Conservation (phyloP, 805 yeast genomes). For the Lipomyces oligophaga region DNA sequence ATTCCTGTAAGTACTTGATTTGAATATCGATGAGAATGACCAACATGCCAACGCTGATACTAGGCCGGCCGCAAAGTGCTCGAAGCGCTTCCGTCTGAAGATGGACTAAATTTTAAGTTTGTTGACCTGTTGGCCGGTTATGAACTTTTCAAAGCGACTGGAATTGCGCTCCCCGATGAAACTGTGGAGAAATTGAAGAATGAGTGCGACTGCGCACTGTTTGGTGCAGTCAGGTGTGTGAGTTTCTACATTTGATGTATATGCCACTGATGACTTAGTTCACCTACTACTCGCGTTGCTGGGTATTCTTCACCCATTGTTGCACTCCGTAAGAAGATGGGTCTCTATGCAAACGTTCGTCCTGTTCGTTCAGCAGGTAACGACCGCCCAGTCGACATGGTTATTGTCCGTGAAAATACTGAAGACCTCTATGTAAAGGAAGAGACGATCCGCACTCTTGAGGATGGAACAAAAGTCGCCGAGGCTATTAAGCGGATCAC, state of each 20-base stretch:
- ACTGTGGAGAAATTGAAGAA: constrained; percentile 73
- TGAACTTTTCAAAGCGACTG: constrained; percentile 90
- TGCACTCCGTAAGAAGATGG: constrained; percentile 93
- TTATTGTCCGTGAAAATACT: constrained; percentile 97
- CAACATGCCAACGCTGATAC: too few species aligned
- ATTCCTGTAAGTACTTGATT: constrained; percentile 57
- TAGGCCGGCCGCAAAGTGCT: constrained; percentile 76
- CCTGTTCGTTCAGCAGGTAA: constrained; percentile 93
- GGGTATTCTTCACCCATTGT: constrained; percentile 99
- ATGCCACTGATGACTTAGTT: too few species aligned
- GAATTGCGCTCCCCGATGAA: constrained; percentile 90
- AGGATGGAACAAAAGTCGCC: constrained; percentile 85
- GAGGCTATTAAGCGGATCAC: constrained; percentile 97
- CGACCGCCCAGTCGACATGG: constrained; percentile 92
- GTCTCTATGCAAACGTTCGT: constrained; percentile 93
- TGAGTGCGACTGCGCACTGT: constrained; percentile 94
- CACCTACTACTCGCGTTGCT: constrained; percentile 88
- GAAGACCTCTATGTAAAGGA: constrained; percentile 96
- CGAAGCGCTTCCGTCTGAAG: constrained; percentile 73
- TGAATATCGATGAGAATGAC: not conserved
- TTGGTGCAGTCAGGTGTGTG: constrained; percentile 98
- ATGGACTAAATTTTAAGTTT: constrained; percentile 77
- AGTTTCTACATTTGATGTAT: too few species aligned
- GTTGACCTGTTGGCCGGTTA: constrained; percentile 90
- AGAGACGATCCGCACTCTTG: constrained; percentile 59